Conservation (phyloP, 2,329 filamentous ascomycete species). For the Colletotrichum sp. region DNA sequence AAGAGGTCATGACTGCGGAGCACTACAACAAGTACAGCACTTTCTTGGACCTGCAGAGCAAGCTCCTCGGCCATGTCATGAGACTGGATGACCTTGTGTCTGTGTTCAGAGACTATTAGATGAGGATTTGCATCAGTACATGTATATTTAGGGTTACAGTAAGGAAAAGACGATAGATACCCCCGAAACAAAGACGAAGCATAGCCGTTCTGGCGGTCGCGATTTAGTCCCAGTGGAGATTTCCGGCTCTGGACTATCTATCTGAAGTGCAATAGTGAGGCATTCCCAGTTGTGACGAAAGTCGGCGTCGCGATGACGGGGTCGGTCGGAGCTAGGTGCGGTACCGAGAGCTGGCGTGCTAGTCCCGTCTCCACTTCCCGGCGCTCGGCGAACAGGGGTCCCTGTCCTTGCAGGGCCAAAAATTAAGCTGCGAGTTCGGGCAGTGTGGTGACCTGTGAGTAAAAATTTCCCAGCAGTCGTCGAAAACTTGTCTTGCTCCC, state of each 20-base stretch:
- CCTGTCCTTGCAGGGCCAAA: conserved; percentile 16
- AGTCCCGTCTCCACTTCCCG: conserved; percentile 17
- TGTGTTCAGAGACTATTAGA: conserved; percentile 73
- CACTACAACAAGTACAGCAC: conserved; percentile 70
- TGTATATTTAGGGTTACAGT: neutral
- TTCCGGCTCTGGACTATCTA: neutral
- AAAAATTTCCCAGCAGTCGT: conserved; percentile 20
- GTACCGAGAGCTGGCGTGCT: neutral
- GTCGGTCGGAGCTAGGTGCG: neutral
- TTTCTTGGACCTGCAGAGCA: conserved; percentile 70
- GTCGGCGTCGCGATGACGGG: neutral
- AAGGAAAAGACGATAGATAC: conserved; percentile 15
- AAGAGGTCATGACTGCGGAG: conserved; percentile 76
- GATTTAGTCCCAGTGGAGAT: neutral
- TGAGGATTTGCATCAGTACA: neutral
- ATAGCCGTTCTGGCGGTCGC: neutral
- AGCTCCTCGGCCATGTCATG: conserved; percentile 78
- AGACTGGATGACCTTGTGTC: conserved; percentile 86
- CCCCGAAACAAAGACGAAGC: conserved; percentile 2
- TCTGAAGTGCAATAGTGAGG: neutral
- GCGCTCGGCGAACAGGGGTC: conserved; percentile 8
- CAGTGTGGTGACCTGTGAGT: conserved; percentile 3
- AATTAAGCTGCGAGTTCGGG: conserved; percentile 19
- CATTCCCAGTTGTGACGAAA: neutral
- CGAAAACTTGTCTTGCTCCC: conserved; percentile 7